Evolutionary conservation across 768 basidiomycete genomes (phyloP).

Genomic region (Lanmaoa pseudosensibilis): DNA sequence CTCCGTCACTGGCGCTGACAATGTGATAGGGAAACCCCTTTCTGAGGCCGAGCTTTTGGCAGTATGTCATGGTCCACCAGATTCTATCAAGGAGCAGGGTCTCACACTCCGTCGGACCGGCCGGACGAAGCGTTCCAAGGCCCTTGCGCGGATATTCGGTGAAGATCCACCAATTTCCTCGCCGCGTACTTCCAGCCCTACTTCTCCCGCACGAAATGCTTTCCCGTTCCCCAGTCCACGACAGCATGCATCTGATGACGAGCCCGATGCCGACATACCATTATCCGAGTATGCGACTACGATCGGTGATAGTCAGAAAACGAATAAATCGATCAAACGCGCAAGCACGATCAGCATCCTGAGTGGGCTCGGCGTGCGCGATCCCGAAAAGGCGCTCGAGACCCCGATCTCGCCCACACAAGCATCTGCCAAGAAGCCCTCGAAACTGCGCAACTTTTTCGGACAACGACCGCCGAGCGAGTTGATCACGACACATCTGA

Average conservation of each 20-base stretch:
- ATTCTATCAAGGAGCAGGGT: constrained; percentile 77
- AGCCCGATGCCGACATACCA: constrained; percentile 36
- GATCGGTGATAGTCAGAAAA: constrained; percentile 28
- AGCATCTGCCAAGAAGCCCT: constrained; percentile 43
- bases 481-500: constrained; percentile 90
- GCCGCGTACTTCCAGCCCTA: constrained; percentile 36
- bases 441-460: constrained; percentile 92
- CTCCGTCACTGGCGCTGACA: not conserved
- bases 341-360: constrained; percentile 95
- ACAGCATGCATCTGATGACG: constrained; percentile 33
- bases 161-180: constrained; percentile 38
- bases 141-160: constrained; percentile 48
- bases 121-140: constrained; percentile 41
- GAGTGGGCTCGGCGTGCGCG: constrained; percentile 87
- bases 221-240: constrained; percentile 15
- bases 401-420: constrained; percentile 52
- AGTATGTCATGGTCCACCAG: constrained; percentile 79
- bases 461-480: constrained; percentile 98
- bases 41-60: constrained; percentile 78
- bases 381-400: constrained; percentile 68
- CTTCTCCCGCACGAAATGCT: constrained; percentile 26
- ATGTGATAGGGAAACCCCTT: constrained; percentile 60
- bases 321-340: constrained; percentile 54
- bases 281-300: constrained; percentile 34
- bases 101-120: constrained; percentile 66